These are phyloP conservation scores for Arachis monticola DNA, from an alignment of 331 rosid genomes.

Conservation along the genomic window DNA sequence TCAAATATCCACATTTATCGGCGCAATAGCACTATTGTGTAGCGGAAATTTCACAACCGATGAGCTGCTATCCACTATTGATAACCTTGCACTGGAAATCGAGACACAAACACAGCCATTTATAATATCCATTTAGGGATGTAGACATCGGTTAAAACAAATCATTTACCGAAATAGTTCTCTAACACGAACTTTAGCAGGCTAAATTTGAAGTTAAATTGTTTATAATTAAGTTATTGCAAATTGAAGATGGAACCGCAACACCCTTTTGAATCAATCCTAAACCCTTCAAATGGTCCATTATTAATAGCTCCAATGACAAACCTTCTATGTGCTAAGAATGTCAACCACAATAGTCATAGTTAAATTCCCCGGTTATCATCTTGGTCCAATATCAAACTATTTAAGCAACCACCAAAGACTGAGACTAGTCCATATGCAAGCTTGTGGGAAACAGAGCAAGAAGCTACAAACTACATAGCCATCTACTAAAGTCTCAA, in stretches of 20 bases:
- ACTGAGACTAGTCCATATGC: constrained; percentile 8
- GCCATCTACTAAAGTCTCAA: not conserved
- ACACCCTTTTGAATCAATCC: not conserved
- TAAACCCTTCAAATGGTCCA: not conserved
- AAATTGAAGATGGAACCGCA: not conserved
- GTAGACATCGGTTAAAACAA: not conserved
- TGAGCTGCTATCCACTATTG: too few species aligned
- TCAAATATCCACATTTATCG: too few species aligned
- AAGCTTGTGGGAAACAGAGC: not conserved
- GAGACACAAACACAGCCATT: constrained; percentile 3
- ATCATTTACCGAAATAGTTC: not conserved
- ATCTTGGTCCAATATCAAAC: not conserved
- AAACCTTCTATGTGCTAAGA: not conserved
- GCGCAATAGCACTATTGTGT: too few species aligned
- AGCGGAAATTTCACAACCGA: too few species aligned
- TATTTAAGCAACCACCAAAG: not conserved
- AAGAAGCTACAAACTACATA: not conserved
- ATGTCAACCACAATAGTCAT: not conserved
- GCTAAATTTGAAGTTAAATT: not conserved
- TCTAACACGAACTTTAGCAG: not conserved
- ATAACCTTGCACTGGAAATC: constrained; percentile 1
- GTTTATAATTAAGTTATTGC: not conserved
- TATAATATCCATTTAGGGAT: constrained; percentile 5
- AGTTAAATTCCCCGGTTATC: not conserved
- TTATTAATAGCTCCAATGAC: not conserved